These are phyloP conservation scores for Magnolia officinalis DNA, from an alignment of 164 flowering plant species.

Conservation along the genomic window DNA sequence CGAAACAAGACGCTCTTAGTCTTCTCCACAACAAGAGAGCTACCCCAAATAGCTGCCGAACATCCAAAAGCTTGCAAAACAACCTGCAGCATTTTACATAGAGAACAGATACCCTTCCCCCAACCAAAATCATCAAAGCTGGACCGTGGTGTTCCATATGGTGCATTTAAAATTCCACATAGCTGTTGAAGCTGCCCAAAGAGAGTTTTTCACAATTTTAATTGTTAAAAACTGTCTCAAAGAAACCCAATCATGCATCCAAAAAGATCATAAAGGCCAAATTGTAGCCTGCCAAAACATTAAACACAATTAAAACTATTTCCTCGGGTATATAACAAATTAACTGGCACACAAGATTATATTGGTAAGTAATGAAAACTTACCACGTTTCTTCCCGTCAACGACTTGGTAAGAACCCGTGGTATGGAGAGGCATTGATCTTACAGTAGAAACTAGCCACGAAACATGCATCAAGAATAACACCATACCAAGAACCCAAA, in stretches of 20 bases:
- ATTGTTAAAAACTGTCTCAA: constrained; percentile 26
- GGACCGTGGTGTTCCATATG: background rate
- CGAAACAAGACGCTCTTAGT: too few species aligned
- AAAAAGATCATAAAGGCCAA: constrained; percentile 41
- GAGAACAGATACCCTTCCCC: too few species aligned
- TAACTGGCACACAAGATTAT: constrained; percentile 12
- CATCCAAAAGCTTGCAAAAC: too few species aligned
- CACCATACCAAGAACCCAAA: too few species aligned
- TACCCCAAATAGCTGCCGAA: too few species aligned
- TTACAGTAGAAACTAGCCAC: constrained; percentile 21
- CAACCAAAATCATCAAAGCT: too few species aligned
- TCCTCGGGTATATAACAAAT: background rate
- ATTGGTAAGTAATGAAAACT: constrained; percentile 13
- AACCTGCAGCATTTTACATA: too few species aligned
- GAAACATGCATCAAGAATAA: background rate
- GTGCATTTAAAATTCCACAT: background rate
- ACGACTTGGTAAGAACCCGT: background rate
- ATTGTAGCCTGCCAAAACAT: constrained; percentile 50
- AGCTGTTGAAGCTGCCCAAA: constrained; percentile 19
- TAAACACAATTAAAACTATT: too few species aligned
- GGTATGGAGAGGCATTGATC: background rate
- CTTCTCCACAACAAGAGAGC: too few species aligned
- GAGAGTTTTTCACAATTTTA: constrained; percentile 20
- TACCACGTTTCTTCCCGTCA: constrained; percentile 11
- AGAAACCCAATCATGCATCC: constrained; percentile 48